Percentiles rank a stretch among this genome's conserved stretches.
phyloP scores from a whole-genome alignment of 129 eudicot species.

The Solidago caesia region DNA sequence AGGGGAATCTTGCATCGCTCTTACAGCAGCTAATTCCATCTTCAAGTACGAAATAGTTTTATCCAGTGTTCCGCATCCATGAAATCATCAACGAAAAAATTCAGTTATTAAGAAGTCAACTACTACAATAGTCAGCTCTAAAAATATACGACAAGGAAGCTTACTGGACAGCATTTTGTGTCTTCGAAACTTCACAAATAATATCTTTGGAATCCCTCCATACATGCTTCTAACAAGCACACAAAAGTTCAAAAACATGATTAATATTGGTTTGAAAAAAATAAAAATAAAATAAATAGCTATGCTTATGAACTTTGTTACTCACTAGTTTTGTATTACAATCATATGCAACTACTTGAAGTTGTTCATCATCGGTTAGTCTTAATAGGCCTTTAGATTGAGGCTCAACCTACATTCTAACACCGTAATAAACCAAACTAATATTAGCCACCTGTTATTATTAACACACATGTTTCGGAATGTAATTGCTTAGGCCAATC shows the following conservation, averaged over 20 bases:
- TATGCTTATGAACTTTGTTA: slow-evolving; percentile 22
- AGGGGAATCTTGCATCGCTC: slow-evolving; percentile 91
- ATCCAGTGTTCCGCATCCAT: slow-evolving; percentile 50
- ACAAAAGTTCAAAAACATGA: slow-evolving; percentile 5
- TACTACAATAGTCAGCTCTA: neutral
- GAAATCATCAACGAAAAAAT: neutral
- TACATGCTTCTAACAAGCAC: slow-evolving; percentile 44
- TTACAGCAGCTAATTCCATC: slow-evolving; percentile 94
- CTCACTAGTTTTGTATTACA: slow-evolving; percentile 63
- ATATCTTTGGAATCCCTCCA: slow-evolving; percentile 48
- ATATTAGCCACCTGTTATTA: neutral
- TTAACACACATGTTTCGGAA: neutral
- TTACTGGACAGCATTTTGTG: slow-evolving; percentile 70
- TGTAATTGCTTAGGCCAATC: neutral
- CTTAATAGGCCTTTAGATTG: slow-evolving; percentile 65
- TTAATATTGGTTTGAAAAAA: slow-evolving; percentile 9
- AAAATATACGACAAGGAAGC: slow-evolving; percentile 16
- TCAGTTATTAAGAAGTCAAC: too few species aligned
- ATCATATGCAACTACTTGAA: slow-evolving; percentile 60
- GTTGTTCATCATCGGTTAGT: slow-evolving; percentile 47
- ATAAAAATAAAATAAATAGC: neutral
- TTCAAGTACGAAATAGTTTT: slow-evolving; percentile 81
- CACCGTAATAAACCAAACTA: slow-evolving; percentile 13
- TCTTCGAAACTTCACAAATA: slow-evolving; percentile 61
- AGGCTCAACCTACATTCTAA: slow-evolving; percentile 85